Conservation (phyloP, 164 flowering plant species). For the Hamamelis virginiana region DNA sequence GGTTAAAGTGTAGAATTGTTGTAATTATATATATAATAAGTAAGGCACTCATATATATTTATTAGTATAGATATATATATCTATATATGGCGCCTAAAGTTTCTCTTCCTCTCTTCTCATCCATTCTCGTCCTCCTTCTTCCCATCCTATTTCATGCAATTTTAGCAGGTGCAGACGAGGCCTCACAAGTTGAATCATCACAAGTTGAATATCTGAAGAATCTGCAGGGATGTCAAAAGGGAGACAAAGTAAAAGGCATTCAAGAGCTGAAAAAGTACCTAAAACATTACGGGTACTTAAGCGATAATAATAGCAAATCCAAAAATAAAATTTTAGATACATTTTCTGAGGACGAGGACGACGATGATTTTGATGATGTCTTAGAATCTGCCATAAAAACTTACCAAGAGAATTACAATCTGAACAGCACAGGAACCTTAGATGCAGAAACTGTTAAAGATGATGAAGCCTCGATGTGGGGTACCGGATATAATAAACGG, state of each 20-base stretch:
- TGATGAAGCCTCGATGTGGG: conserved; percentile 40
- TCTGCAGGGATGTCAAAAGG: conserved; percentile 30
- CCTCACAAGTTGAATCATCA: too few species aligned
- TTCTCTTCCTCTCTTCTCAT: background rate
- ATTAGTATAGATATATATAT: background rate
- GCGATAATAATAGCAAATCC: background rate
- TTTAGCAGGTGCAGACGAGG: too few species aligned
- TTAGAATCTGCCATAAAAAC: conserved; percentile 37
- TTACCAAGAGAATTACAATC: conserved; percentile 31
- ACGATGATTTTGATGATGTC: conserved; percentile 26
- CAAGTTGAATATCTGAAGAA: conserved; percentile 19
- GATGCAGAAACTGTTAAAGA: conserved; percentile 30
- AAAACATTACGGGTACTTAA: conserved; percentile 24
- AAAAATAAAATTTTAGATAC: too few species aligned
- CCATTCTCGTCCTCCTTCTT: background rate
- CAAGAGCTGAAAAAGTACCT: conserved; percentile 27
- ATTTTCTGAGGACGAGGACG: background rate
- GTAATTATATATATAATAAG: too few species aligned
- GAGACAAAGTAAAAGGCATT: conserved; percentile 25
- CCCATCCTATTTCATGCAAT: background rate
- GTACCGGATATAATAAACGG: conserved; percentile 24
- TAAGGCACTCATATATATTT: background rate
- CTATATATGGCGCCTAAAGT: background rate
- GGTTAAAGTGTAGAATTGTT: too few species aligned
- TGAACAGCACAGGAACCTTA: conserved; percentile 30